Base-by-base conservation (phyloP, 129 eudicot genomes). In the Flaveria sonorensis region DNA sequence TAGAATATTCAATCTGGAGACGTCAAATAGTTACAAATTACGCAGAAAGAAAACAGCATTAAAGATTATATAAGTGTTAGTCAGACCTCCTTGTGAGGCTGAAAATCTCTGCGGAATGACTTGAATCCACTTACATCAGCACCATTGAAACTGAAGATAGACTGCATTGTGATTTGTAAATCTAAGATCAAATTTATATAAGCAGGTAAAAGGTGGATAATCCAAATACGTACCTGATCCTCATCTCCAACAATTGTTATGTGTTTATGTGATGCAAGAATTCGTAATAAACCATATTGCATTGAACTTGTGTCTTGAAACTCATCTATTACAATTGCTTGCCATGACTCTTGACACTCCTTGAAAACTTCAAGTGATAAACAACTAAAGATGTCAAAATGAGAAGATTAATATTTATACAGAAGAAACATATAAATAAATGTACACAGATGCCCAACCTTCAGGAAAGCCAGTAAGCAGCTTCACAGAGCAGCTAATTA, bases 261-360 rank as follows among this genome's bases (percentile, higher is more conserved):
- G 62, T 82, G 86, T 72, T 88, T 83, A 79, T 89, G 92, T 71
- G 98, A 94, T 83, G 92, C 93, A 75, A 94, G 97, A 72, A 71
- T 50, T 47, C 82, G 84, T 64, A 94, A 76, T 20, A 91, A 84
- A 81, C 74, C 84, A 82, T 94, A 94, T 72, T 94, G 98, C 97
- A 91, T 91, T 23, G 92, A 79, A 86, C 98, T 94, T 57, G 98
- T 94, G 87, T 94, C 98, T 72, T 94, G 97, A 86, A 94, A 94
- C 83, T 94, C 98, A 78, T 91, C 97, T 59, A 94, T 82, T 45
- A 94, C 95, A 57, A 94, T 86, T 72, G 97, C 98, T 80, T 86
- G 91, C 97, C 97, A 94, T 75, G 77, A 82, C 55, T 86, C 93
- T 73, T 84, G 96, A 75, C 96, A 86, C 82, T 89, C 96, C 83